Evolutionary conservation across 2,329 filamentous ascomycete species (phyloP).

Genomic region (Alternaria panax): DNA sequence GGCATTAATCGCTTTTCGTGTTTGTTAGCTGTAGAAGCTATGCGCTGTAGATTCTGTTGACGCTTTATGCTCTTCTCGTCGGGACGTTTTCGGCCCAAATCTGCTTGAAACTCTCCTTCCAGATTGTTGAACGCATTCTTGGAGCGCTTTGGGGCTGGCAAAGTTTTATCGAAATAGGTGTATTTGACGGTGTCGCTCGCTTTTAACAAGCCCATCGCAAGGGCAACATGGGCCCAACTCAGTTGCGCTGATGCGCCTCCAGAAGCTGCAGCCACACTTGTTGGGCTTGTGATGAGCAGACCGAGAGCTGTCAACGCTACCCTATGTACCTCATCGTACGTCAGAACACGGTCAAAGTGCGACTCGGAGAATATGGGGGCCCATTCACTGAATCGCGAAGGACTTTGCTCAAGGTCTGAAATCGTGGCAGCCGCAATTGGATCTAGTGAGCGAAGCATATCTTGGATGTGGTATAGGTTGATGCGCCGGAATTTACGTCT

Average conservation of each 20-base stretch:
- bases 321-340: conserved; percentile 68
- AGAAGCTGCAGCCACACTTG: conserved; percentile 1
- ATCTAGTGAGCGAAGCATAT: conserved; percentile 63
- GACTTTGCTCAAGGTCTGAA: conserved; percentile 32
- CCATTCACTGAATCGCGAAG: conserved; percentile 27
- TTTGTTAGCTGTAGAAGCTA: conserved; percentile 59
- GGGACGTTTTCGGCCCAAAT: conserved; percentile 13
- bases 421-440: conserved; percentile 39
- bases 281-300: conserved; percentile 34
- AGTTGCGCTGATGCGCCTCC: conserved; percentile 31
- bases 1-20: conserved; percentile 84
- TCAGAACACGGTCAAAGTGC: conserved; percentile 60
- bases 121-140: conserved; percentile 6
- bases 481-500: conserved; percentile 54
- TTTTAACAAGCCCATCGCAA: conserved; percentile 53
- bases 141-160: conserved; percentile 15
- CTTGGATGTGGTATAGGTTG: conserved; percentile 70
- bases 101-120: conserved; percentile 7
- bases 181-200: conserved; percentile 59
- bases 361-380: conserved; percentile 35
- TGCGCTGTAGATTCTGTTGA: conserved; percentile 61
- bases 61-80: conserved; percentile 43
- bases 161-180: conserved; percentile 37
- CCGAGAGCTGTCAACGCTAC: conserved; percentile 63
- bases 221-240: conserved; percentile 51